Percentiles rank a stretch among this genome's conserved stretches.
These are phyloP conservation scores for Penicillium riverlandense DNA, from an alignment of 495 filamentous ascomycete species.

Conservation along the genomic window DNA sequence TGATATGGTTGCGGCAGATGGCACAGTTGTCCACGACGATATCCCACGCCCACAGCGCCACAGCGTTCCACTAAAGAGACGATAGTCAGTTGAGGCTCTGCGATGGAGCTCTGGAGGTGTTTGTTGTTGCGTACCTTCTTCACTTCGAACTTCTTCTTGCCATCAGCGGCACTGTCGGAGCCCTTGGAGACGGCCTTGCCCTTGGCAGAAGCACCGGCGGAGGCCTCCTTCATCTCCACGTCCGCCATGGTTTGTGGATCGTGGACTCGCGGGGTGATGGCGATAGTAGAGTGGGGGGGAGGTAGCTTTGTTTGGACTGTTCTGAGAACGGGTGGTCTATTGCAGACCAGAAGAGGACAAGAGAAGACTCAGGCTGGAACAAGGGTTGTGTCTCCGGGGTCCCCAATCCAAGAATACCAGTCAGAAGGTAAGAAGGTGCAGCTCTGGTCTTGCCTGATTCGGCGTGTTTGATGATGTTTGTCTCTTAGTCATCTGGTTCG, in stretches of 20 bases:
- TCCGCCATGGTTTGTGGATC: slow-evolving; percentile 68
- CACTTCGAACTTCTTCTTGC: slow-evolving; percentile 93
- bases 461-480: background rate
- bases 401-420: no score
- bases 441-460: background rate
- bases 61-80: slow-evolving; percentile 80
- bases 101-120: background rate
- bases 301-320: no score
- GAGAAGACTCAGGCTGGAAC: no score
- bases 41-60: slow-evolving; percentile 99
- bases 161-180: slow-evolving; percentile 51
- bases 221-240: slow-evolving; percentile 91
- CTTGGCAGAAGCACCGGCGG: slow-evolving; percentile 40
- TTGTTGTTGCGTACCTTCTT: slow-evolving; percentile 66
- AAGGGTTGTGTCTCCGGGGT: no score
- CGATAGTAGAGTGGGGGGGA: background rate
- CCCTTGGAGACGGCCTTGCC: slow-evolving; percentile 57
- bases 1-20: slow-evolving; percentile 99
- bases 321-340: no score
- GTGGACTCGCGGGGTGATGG: slow-evolving; percentile 1
- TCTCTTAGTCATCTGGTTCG: background rate
- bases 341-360: no score
- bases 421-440: background rate
- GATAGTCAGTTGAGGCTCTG: slow-evolving; percentile 1
- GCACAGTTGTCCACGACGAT: slow-evolving; percentile 99